Evolutionary conservation across 345 rosid genomes (phyloP).

Genomic region (Erodium maritimum): DNA sequence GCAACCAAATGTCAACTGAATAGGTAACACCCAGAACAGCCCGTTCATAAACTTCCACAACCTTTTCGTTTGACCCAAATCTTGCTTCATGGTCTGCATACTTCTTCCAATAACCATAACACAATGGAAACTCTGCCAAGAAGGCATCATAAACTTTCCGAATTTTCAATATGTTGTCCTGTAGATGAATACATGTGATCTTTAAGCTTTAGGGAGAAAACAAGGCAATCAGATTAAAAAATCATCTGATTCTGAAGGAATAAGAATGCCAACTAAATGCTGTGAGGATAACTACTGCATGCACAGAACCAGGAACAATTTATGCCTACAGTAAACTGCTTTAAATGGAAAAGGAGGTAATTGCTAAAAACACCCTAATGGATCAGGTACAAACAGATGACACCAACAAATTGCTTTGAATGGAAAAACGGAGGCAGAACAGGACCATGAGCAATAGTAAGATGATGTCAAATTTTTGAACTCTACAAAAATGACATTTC

Average conservation of each 20-base stretch:
- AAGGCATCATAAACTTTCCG: constrained; percentile 79
- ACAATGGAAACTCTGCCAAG: constrained; percentile 84
- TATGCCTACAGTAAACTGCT: too few species aligned
- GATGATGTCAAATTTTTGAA: too few species aligned
- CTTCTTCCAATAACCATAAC: constrained; percentile 99
- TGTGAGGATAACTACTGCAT: too few species aligned
- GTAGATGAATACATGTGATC: constrained; percentile 15
- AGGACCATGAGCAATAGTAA: too few species aligned
- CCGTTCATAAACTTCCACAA: constrained; percentile 88
- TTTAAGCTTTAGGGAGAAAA: constrained; percentile 8
- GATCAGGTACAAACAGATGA: too few species aligned
- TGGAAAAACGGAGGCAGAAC: too few species aligned
- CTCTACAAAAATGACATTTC: too few species aligned
- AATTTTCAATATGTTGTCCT: constrained; percentile 78
- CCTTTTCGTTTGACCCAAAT: constrained; percentile 80
- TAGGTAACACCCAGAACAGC: constrained; percentile 89
- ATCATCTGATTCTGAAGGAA: not conserved
- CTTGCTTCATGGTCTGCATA: constrained; percentile 95
- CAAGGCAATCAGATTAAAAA: not conserved
- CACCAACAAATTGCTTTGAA: too few species aligned
- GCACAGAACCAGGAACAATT: too few species aligned
- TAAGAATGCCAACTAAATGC: not conserved
- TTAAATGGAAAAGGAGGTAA: too few species aligned
- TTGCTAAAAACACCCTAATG: too few species aligned
- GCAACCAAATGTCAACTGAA: constrained; percentile 97